Base-by-base conservation (phyloP, 805 yeast genomes). In the Yamadazyma philogaea region DNA sequence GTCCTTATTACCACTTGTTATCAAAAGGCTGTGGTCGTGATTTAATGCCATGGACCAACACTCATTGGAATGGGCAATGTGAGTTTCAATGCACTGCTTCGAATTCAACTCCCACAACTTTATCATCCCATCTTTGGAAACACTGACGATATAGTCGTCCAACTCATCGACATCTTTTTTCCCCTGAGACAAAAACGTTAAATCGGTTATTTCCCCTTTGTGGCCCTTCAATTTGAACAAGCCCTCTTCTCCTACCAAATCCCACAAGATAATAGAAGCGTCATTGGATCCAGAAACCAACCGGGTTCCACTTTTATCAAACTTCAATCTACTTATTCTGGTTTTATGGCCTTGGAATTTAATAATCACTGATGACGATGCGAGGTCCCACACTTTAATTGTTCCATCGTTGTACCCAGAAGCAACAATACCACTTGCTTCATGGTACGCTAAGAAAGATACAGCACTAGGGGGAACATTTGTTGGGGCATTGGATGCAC, bases 81-180 rank as follows among this genome's bases (percentile, higher is more conserved):
- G 97, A 1, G 98, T 90, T 60, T 93, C 99, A 4, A 89, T 70
- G 64, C 97, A 87, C 60, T 88, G 95, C 59, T 86, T 88, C 3
- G 93, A 68, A 54, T 82, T 84, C 52, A 93, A 64, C 57, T 93
- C 98, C 99, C 99, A 93, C 27, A 93, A 64, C 60, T 93, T 93
- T 51, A 93, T 74, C 37, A 89, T 68, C 0, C 98, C 98, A 59
- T 93, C 99, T 57, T 89, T 90, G 1, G 95, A 78, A 0, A 83
- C 80, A 51, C 89, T 80, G 15, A 89, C 51, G 14, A 93, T 64
- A 76, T 84, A 88, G 43, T 84, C 86, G 45, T 78, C 83, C 50
- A 78, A 60, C n/a, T 76, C 84, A 47, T 78, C 82, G 27, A 52
- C 46, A 33, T 54, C 60, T 15, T 52, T 57, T 16, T 59, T 60